Evolutionary conservation across 2,329 filamentous ascomycete species (phyloP), one percentile per base, ranked within the genome.

Genomic region (Aspergillus sclerotialis): DNA sequence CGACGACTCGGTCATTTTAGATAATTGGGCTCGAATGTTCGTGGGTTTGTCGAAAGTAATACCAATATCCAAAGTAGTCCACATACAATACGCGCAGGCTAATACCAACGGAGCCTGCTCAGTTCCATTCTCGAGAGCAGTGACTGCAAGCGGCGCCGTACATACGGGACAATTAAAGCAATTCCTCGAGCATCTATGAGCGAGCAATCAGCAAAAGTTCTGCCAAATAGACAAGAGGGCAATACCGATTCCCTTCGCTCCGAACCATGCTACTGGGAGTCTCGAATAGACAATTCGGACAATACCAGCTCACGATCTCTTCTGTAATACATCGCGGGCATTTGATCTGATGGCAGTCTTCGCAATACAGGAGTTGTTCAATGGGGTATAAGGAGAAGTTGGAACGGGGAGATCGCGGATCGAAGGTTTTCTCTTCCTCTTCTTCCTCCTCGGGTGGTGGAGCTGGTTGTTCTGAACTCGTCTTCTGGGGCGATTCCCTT

Each of bases 81-180:
- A 98, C 60, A 84, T 80, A 67, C 92, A 98, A 63, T 94, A 94
- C 33, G 80, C 78, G 67, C 92, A 98, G 24, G 81, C 77, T 27
- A 98, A 71, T 21, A 90, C 79, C 62, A 82, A 95, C 0, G 84
- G 80, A 1, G 75, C 74, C 33, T 64, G 60, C 34, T 64, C 63
- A 11, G 51, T 45, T n/a, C 53, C 44, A 23, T 72, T 67, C 35
- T 88, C 82, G 40, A 89, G 64, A 13, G 80, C 78, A 34, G 79
- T 84, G 33, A 92, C 80, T 13, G 80, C 73, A 26, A 96, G 73
- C 9, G 87, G 84, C 0, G 87, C 80, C 17, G 85, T 80, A 60
- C 92, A 98, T 44, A 89, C 70, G 0, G 92, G 92, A 50, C 92
- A 98, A 56, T 93, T 86, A 68, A 92, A 96, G 63, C 92, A 98